Percentiles rank a stretch among this genome's conserved stretches.
phyloP scores from a whole-genome alignment of 2,329 filamentous ascomycete genomes.

The Pseudogymnoascus sp. region DNA sequence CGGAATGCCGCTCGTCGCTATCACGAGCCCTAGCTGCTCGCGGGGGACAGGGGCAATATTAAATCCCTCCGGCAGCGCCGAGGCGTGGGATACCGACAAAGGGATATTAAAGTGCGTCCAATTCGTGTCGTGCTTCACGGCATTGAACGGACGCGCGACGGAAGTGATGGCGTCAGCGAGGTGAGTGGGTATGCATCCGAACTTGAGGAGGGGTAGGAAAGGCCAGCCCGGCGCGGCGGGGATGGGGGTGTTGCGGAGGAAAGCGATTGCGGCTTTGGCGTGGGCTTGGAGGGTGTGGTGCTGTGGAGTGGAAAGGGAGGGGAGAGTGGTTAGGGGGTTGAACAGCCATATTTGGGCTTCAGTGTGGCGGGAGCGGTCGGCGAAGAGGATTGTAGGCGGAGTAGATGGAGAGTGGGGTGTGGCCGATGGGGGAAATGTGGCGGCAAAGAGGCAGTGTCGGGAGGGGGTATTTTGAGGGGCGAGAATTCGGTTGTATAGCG shows the following conservation, averaged over 20 bases:
- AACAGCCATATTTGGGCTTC: slow-evolving; percentile 27
- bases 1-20: slow-evolving; percentile 22
- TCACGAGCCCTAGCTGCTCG: slow-evolving; percentile 21
- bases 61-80: slow-evolving; percentile 16
- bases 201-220: slow-evolving; percentile 19
- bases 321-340: slow-evolving; percentile 18
- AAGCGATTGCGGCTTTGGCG: slow-evolving; percentile 13
- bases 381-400: slow-evolving; percentile 22
- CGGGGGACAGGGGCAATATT: slow-evolving; percentile 17
- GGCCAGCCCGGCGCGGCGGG: slow-evolving; percentile 25
- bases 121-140: slow-evolving; percentile 12
- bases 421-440: slow-evolving; percentile 12
- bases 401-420: slow-evolving; percentile 6
- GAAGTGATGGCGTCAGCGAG: slow-evolving; percentile 12
- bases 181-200: slow-evolving; percentile 19
- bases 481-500: slow-evolving; percentile 22
- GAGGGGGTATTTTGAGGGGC: slow-evolving; percentile 22
- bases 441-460: slow-evolving; percentile 23
- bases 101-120: slow-evolving; percentile 21
- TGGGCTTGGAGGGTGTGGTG: slow-evolving; percentile 13
- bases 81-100: neutral
- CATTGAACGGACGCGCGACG: slow-evolving; percentile 13
- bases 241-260: slow-evolving; percentile 17
- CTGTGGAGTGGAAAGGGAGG: slow-evolving; percentile 1
- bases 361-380: slow-evolving; percentile 22